Evolutionary conservation across 192 early-diverging fungal genomes (phyloP).

Genomic region (Coemansia sp.): DNA sequence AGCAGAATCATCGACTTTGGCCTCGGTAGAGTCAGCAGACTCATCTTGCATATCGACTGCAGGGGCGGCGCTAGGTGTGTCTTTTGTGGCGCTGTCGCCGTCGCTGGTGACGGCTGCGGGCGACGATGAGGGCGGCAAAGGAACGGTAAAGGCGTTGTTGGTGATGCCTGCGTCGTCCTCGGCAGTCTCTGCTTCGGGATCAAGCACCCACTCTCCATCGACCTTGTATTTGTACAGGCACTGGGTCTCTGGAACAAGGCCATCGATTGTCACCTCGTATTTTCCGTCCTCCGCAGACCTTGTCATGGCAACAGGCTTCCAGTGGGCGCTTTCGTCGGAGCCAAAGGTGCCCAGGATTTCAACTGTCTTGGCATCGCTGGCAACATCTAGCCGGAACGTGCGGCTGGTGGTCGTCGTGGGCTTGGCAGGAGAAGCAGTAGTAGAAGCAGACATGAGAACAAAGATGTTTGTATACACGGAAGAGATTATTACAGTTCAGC

Average conservation of each 20-base stretch:
- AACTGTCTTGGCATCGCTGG: constrained; percentile 17
- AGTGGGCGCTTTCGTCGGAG: constrained; percentile 16
- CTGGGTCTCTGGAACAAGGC: constrained; percentile 7
- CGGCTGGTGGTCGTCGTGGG: constrained; percentile 21
- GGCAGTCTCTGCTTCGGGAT: constrained; percentile 24
- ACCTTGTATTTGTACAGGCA: constrained; percentile 49
- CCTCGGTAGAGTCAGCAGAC: constrained; percentile 7
- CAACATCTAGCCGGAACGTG: constrained; percentile 21
- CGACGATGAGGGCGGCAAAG: not conserved
- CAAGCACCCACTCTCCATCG: constrained; percentile 42
- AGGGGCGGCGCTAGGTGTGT: constrained; percentile 3
- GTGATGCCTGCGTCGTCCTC: constrained; percentile 32
- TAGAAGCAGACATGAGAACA: not conserved
- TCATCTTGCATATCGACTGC: constrained; percentile 7
- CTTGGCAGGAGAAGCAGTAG: not conserved
- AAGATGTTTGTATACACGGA: not conserved
- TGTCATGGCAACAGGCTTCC: constrained; percentile 36
- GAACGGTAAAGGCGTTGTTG: constrained; percentile 26
- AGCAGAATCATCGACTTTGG: constrained; percentile 2
- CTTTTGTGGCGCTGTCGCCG: constrained; percentile 4
- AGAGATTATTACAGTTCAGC: not conserved
- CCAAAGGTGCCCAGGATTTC: constrained; percentile 50
- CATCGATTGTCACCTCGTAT: constrained; percentile 25
- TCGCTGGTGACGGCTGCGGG: not conserved
- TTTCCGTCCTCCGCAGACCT: constrained; percentile 12